A percentile compares a stretch with the other conserved stretches of the same genome.
These are phyloP conservation scores for Pinus albicaulis DNA, from an alignment of 75 land plant species.

Conservation along the genomic window DNA sequence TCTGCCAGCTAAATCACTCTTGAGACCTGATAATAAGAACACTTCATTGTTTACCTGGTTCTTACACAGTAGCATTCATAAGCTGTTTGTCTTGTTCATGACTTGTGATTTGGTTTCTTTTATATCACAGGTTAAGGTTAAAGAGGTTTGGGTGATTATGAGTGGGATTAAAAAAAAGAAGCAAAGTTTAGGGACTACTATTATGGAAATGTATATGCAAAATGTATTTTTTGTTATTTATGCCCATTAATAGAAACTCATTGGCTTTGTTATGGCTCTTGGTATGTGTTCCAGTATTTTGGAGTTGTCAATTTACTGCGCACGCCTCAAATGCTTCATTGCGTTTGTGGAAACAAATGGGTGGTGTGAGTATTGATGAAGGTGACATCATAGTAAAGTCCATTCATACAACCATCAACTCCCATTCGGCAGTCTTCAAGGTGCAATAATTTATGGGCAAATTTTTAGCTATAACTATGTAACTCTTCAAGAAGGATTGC, in stretches of 20 bases:
- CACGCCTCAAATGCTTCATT: slow-evolving; percentile 71
- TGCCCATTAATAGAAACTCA: background rate
- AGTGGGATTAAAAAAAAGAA: background rate
- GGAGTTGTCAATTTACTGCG: slow-evolving; percentile 87
- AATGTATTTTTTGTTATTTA: background rate
- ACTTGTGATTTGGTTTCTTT: slow-evolving; percentile 1
- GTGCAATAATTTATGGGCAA: slow-evolving; percentile 19
- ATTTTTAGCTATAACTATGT: background rate
- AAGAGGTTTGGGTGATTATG: background rate
- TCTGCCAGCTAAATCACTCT: background rate
- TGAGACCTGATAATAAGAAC: background rate
- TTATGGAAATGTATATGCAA: background rate
- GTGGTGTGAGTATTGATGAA: slow-evolving; percentile 72
- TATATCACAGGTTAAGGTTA: background rate
- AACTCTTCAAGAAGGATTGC: background rate
- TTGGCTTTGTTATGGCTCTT: background rate
- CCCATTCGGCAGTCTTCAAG: slow-evolving; percentile 77
- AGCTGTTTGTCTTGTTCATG: background rate
- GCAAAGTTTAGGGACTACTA: background rate
- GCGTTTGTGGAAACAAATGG: slow-evolving; percentile 67
- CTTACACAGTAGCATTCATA: background rate
- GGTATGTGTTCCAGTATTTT: slow-evolving; percentile 49
- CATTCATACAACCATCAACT: slow-evolving; percentile 59
- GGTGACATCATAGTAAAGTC: slow-evolving; percentile 70
- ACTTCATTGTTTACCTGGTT: background rate